phyloP scores from a whole-genome alignment of 495 filamentous ascomycete species.

The Pseudevernia furfuracea region DNA sequence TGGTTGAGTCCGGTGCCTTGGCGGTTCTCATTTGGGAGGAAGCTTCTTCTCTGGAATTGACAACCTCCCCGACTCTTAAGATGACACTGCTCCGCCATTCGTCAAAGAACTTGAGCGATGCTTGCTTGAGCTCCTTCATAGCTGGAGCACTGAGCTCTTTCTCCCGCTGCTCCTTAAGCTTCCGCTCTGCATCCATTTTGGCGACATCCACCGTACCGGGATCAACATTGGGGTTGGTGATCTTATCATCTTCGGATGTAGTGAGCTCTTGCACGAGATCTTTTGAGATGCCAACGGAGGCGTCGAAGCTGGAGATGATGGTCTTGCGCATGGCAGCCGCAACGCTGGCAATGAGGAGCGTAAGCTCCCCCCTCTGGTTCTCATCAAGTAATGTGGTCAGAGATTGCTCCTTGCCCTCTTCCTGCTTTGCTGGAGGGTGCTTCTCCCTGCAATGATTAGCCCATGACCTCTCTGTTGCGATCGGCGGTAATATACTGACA shows the following conservation, averaged over 20 bases:
- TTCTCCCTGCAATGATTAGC: background rate
- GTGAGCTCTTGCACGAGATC: conserved; percentile 19
- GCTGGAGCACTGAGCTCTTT: conserved; percentile 29
- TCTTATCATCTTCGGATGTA: conserved; percentile 25
- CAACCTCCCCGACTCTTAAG: conserved; percentile 54
- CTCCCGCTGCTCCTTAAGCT: conserved; percentile 24
- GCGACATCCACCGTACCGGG: conserved; percentile 26
- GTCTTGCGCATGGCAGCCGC: conserved; percentile 39
- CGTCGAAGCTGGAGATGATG: conserved; percentile 38
- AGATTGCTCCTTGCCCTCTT: conserved; percentile 16
- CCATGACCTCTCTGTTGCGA: too few relatives aligned
- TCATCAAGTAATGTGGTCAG: conserved; percentile 21
- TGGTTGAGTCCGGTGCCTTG: conserved; percentile 15
- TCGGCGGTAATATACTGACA: background rate
- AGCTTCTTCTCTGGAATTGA: conserved; percentile 49
- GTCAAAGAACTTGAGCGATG: conserved; percentile 52
- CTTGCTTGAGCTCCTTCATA: conserved; percentile 32
- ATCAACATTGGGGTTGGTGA: conserved; percentile 24
- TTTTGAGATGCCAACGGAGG: conserved; percentile 18
- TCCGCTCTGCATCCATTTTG: conserved; percentile 26
- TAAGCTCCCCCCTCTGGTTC: conserved; percentile 25
- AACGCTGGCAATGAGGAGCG: conserved; percentile 36
- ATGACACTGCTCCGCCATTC: conserved; percentile 57
- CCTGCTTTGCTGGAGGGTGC: background rate
- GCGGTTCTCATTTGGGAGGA: conserved; percentile 22